Percentiles rank a stretch among this genome's conserved stretches.
These are phyloP conservation scores for Lentinula aciculospora DNA, from an alignment of 768 basidiomycete genomes.

Conservation along the genomic window DNA sequence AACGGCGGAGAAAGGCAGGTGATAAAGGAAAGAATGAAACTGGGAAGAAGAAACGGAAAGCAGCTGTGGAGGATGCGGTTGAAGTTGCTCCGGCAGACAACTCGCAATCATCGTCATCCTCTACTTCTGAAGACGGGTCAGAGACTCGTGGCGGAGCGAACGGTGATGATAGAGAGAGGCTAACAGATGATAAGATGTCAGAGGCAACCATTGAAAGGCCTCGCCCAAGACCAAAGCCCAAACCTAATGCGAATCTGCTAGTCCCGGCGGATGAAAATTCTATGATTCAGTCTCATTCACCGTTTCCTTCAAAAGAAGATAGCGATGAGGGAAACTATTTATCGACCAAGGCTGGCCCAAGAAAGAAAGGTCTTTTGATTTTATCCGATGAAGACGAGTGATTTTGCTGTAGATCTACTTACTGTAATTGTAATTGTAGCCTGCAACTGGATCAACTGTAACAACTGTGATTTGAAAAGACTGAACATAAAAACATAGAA, in stretches of 20 bases:
- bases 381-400: constrained; percentile 14
- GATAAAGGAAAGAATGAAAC: constrained; percentile 12
- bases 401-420: not conserved
- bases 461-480: no score
- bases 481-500: no score
- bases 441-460: no score
- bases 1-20: constrained; percentile 36
- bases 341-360: not conserved
- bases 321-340: not conserved
- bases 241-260: constrained; percentile 13
- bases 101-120: constrained; percentile 11
- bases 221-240: constrained; percentile 37
- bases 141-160: constrained; percentile 21
- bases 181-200: constrained; percentile 12
- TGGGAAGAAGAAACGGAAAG: constrained; percentile 27
- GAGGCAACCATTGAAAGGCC: constrained; percentile 11
- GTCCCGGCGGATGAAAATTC: not conserved
- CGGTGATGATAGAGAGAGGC: constrained; percentile 18
- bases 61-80: constrained; percentile 15
- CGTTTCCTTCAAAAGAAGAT: not conserved
- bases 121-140: constrained; percentile 13
- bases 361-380: constrained; percentile 11
- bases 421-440: no score
- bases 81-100: constrained; percentile 14
- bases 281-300: not conserved